Percentiles rank a stretch among this genome's conserved stretches.
Conservation (phyloP, 257 asterid genomes). For the Leptodermis oblonga region DNA sequence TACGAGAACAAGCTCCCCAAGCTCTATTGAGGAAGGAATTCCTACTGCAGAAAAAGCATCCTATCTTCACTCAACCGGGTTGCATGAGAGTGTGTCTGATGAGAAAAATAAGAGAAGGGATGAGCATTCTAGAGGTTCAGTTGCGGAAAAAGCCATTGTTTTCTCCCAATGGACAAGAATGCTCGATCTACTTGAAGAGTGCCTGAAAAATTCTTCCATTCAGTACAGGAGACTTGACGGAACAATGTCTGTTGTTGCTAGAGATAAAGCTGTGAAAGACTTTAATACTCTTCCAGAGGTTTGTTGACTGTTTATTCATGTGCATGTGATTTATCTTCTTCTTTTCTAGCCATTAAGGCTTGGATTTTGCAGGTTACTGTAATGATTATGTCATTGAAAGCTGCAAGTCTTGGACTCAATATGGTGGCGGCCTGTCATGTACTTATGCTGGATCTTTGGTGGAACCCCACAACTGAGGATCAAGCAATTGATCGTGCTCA, state of each 20-base stretch:
- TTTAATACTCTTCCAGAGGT: constrained; percentile 90
- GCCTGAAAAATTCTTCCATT: constrained; percentile 56
- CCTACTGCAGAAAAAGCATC: constrained; percentile 28
- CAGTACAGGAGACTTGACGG: constrained; percentile 96
- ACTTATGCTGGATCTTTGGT: constrained; percentile 93
- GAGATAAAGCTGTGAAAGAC: constrained; percentile 95
- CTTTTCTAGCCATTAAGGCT: constrained; percentile 2
- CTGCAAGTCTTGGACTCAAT: constrained; percentile 97
- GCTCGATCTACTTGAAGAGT: constrained; percentile 89
- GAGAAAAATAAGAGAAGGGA: constrained; percentile 19
- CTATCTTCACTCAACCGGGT: constrained; percentile 19
- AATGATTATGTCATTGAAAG: constrained; percentile 93
- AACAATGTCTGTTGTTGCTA: constrained; percentile 80
- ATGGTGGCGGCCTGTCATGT: constrained; percentile 98
- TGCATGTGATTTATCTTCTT: not conserved
- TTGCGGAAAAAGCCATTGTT: constrained; percentile 86
- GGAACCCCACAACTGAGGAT: constrained; percentile 99
- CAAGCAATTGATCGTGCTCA: constrained; percentile 98
- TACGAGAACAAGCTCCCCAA: constrained; percentile 26
- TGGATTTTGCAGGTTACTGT: constrained; percentile 62
- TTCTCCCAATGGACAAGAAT: constrained; percentile 99
- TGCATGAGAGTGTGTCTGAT: constrained; percentile 5
- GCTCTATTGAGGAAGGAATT: constrained; percentile 23
- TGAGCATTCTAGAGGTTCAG: constrained; percentile 21
- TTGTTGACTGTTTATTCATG: constrained; percentile 22